phyloP scores from a whole-genome alignment of 1,284 basidiomycete species.

The Leccinum cinnamomeum region DNA sequence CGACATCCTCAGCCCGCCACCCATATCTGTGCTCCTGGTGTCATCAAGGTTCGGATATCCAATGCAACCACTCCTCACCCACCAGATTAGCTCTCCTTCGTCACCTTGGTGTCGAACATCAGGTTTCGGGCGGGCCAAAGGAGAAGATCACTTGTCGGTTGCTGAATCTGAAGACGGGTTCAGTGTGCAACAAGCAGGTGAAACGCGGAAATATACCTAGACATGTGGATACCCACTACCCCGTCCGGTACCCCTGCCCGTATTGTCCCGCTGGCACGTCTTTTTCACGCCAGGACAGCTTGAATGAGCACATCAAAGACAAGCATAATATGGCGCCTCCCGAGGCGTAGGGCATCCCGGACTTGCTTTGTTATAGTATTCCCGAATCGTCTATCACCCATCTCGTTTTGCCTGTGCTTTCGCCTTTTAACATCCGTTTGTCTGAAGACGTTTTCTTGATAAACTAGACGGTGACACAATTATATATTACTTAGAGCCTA shows the following conservation, averaged over 20 bases:
- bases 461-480: no score
- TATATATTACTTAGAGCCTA: no score
- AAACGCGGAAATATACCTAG: slow-evolving; percentile 21
- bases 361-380: not conserved
- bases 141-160: slow-evolving; percentile 15
- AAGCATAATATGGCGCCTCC: slow-evolving; percentile 6
- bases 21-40: slow-evolving; percentile 15
- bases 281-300: slow-evolving; percentile 28
- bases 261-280: slow-evolving; percentile 12
- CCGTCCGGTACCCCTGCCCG: slow-evolving; percentile 15
- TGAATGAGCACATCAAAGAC: slow-evolving; percentile 12
- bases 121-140: slow-evolving; percentile 9
- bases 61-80: slow-evolving; percentile 7
- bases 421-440: not conserved
- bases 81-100: slow-evolving; percentile 15
- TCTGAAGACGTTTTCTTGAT: not conserved
- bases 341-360: not conserved
- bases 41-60: not conserved
- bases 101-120: slow-evolving; percentile 15
- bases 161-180: slow-evolving; percentile 5
- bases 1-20: not conserved
- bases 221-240: slow-evolving; percentile 25
- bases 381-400: not conserved
- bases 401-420: not conserved
- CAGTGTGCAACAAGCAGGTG: slow-evolving; percentile 4